Evolutionary conservation across 225 moss, liverwort and hornwort species (phyloP).

Genomic region (Lunularia cruciata): DNA sequence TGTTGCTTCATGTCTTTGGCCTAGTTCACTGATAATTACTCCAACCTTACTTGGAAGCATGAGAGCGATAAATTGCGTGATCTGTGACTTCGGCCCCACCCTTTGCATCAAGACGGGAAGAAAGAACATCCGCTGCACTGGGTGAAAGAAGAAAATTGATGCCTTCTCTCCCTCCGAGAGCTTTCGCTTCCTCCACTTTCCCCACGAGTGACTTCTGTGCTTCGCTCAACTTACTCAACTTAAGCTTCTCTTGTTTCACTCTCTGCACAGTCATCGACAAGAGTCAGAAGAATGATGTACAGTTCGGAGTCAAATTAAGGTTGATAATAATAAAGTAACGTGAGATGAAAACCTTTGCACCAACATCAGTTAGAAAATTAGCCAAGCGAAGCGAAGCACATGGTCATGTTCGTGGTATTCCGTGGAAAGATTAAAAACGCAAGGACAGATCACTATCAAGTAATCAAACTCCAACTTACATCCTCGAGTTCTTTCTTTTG

Average conservation of each 20-base stretch:
- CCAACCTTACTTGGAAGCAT: conserved; percentile 62
- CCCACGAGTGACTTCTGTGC: conserved; percentile 39
- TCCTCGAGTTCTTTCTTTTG: conserved; percentile 67
- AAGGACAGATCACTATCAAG: too few relatives aligned
- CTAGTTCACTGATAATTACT: neutral
- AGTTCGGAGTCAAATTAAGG: too few relatives aligned
- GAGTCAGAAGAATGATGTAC: neutral
- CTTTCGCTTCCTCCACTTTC: conserved; percentile 44
- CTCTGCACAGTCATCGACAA: conserved; percentile 40
- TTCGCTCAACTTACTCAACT: conserved; percentile 57
- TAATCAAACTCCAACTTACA: conserved; percentile 41
- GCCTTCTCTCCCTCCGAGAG: conserved; percentile 63
- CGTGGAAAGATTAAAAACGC: neutral
- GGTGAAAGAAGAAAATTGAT: conserved; percentile 53
- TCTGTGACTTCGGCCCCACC: conserved; percentile 66
- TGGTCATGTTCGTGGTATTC: neutral
- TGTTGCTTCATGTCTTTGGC: neutral
- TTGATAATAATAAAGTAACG: too few relatives aligned
- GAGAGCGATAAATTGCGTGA: conserved; percentile 77
- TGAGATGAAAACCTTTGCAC: too few relatives aligned
- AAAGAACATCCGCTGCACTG: conserved; percentile 70
- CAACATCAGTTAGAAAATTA: neutral
- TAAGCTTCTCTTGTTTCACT: conserved; percentile 79
- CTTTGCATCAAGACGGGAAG: conserved; percentile 70
- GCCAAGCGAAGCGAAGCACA: neutral